Conservation (phyloP, 495 filamentous ascomycete species). For the Penicillium verhagenii region DNA sequence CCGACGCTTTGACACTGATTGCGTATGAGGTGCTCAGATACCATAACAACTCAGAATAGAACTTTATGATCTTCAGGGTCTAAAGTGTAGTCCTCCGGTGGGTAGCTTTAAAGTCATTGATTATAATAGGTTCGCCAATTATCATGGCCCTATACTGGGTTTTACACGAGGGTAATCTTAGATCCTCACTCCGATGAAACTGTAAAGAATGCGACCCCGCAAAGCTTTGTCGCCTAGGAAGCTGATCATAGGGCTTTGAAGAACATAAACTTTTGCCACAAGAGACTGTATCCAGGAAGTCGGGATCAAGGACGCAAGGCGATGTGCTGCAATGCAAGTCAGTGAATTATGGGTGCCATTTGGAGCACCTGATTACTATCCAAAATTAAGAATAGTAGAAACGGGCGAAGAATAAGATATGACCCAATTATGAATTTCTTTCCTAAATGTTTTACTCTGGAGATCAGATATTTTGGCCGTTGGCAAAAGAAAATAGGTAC, state of each 20-base stretch:
- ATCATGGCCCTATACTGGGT: neutral
- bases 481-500: slow-evolving; percentile 10
- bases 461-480: slow-evolving; percentile 1
- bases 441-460: neutral
- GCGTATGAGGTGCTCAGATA: neutral
- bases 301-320: slow-evolving; percentile 25
- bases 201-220: neutral
- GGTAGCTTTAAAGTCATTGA: neutral
- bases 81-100: neutral
- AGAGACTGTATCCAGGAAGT: slow-evolving; percentile 16
- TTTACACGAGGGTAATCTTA: slow-evolving; percentile 11
- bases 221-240: neutral
- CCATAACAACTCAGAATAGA: neutral
- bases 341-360: too few species aligned
- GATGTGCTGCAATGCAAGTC: slow-evolving; percentile 27
- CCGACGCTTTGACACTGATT: slow-evolving; percentile 10
- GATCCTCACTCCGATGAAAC: slow-evolving; percentile 1
- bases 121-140: neutral
- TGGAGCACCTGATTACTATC: too few species aligned
- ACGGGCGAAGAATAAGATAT: too few species aligned
- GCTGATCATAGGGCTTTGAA: slow-evolving; percentile 1
- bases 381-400: slow-evolving; percentile 2
- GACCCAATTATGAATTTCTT: neutral
- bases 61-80: neutral
- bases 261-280: slow-evolving; percentile 16